Evolutionary conservation across 2,329 filamentous ascomycete species (phyloP).

Genomic region (Rhytidhysteron rufulum): DNA sequence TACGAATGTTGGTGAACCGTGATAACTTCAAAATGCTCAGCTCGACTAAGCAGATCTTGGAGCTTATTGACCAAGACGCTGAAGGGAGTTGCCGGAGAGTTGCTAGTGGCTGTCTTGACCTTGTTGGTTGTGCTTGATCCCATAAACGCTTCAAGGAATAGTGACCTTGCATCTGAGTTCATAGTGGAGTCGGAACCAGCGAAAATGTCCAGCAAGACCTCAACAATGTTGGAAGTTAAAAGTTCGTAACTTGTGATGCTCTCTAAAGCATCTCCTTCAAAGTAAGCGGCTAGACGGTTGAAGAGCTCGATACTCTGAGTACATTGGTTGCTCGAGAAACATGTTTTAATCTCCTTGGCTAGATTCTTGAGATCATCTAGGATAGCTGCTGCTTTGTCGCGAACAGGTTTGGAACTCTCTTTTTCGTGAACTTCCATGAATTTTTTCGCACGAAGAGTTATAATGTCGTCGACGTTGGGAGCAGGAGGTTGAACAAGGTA

Average conservation of each 20-base stretch:
- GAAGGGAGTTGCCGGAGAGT: conserved; percentile 77
- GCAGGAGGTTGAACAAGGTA: conserved; percentile 16
- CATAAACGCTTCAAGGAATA: conserved; percentile 94
- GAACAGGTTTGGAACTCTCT: conserved; percentile 69
- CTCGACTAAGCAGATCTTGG: conserved; percentile 91
- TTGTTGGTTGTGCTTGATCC: conserved; percentile 59
- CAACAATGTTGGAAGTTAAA: conserved; percentile 83
- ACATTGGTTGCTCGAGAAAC: conserved; percentile 54
- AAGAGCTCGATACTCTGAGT: conserved; percentile 65
- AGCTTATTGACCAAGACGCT: conserved; percentile 89
- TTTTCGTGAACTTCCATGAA: conserved; percentile 83
- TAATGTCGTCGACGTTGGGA: conserved; percentile 64
- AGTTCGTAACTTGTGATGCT: conserved; percentile 95
- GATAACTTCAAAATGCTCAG: conserved; percentile 95
- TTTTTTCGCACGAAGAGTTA: conserved; percentile 71
- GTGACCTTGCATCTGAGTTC: conserved; percentile 64
- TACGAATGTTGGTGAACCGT: conserved; percentile 92
- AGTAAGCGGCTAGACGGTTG: conserved; percentile 71
- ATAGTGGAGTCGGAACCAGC: conserved; percentile 60
- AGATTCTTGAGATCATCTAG: conserved; percentile 68
- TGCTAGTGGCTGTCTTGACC: conserved; percentile 60
- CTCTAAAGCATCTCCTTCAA: conserved; percentile 82
- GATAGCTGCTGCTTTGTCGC: conserved; percentile 73
- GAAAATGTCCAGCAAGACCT: conserved; percentile 77
- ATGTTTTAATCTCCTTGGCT: conserved; percentile 66